Percentiles rank a stretch among this genome's conserved stretches.
phyloP scores from a whole-genome alignment of 1,284 basidiomycete genomes.

The Cutaneotrichosporon cavernicola region DNA sequence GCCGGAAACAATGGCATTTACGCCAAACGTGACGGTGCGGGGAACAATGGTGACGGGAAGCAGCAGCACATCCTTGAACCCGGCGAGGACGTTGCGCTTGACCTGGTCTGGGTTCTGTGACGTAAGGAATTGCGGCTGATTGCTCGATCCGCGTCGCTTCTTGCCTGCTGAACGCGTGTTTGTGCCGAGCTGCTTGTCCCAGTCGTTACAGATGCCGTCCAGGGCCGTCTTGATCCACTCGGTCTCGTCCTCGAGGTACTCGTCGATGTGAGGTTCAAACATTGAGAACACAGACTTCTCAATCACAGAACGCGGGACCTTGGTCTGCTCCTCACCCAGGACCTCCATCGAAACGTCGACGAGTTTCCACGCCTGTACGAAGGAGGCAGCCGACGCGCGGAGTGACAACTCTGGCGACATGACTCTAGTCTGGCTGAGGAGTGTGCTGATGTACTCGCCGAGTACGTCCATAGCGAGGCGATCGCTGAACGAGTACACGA shows the following conservation, averaged over 20 bases:
- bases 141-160: not conserved
- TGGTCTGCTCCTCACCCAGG: conserved; percentile 37
- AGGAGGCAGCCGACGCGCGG: conserved; percentile 82
- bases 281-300: conserved; percentile 85
- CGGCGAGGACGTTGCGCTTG: conserved; percentile 87
- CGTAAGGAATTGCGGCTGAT: conserved; percentile 64
- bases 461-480: conserved; percentile 56
- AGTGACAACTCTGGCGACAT: conserved; percentile 73
- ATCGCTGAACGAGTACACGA: conserved; percentile 47
- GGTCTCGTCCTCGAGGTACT: conserved; percentile 91
- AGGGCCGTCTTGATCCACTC: conserved; percentile 75
- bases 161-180: conserved; percentile 8
- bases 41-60: conserved; percentile 96
- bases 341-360: conserved; percentile 69
- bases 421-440: conserved; percentile 74
- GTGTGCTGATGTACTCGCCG: conserved; percentile 77
- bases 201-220: conserved; percentile 70
- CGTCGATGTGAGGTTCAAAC: conserved; percentile 94
- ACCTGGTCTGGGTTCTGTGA: conserved; percentile 86
- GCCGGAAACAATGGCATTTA: conserved; percentile 63
- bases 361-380: conserved; percentile 81
- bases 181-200: conserved; percentile 59
- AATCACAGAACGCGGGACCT: conserved; percentile 57
- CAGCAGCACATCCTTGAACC: conserved; percentile 84
- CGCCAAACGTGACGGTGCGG: conserved; percentile 68